phyloP scores from a whole-genome alignment of 2,329 filamentous ascomycete genomes.

The Aspergillus sp. region DNA sequence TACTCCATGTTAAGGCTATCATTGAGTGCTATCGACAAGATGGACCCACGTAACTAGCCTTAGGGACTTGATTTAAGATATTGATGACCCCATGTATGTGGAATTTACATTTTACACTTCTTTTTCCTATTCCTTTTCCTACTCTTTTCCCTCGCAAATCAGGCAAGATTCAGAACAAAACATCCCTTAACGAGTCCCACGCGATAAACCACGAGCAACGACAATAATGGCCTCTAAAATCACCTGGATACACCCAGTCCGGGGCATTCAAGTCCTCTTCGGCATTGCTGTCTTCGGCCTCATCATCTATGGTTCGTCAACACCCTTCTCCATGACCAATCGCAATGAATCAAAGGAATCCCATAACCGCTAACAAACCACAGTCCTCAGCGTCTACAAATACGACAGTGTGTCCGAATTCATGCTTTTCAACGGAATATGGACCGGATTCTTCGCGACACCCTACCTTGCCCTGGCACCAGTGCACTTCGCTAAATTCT shows the following conservation, averaged over 20 bases:
- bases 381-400: neutral
- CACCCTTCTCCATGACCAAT: neutral
- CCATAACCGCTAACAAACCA: neutral
- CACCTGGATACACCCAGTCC: neutral
- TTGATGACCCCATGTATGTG: neutral
- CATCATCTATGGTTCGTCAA: neutral
- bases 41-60: neutral
- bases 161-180: neutral
- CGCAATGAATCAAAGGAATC: neutral
- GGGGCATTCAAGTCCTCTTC: neutral
- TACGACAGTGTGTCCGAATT: slow-evolving; percentile 18
- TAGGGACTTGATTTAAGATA: neutral
- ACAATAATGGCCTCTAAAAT: neutral
- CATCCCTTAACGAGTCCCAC: neutral
- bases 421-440: slow-evolving; percentile 22
- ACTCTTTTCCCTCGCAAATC: no score
- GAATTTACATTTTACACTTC: neutral
- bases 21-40: neutral
- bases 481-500: slow-evolving; percentile 14
- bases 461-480: slow-evolving; percentile 21
- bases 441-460: slow-evolving; percentile 16
- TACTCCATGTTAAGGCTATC: neutral
- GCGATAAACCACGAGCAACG: neutral
- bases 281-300: neutral
- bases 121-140: neutral